A percentile compares a stretch with the other conserved stretches of the same genome.
phyloP scores from a whole-genome alignment of 208 protist species.

The Trypanosomatidae sp. region DNA sequence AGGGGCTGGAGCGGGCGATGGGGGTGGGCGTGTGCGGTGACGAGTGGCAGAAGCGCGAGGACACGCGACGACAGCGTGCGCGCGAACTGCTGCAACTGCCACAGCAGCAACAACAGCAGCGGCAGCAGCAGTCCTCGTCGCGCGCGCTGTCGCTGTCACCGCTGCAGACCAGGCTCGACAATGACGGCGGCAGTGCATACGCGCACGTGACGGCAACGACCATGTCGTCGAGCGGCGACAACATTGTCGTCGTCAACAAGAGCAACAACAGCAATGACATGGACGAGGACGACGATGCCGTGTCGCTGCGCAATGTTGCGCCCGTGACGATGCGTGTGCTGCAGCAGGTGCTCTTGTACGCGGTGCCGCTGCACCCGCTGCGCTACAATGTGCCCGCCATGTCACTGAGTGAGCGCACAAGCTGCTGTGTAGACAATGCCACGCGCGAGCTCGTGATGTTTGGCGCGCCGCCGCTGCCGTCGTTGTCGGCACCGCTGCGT shows the following conservation, averaged over 20 bases:
- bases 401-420: constrained; percentile 79
- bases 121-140: no score
- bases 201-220: not conserved
- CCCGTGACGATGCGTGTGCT: constrained; percentile 46
- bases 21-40: no score
- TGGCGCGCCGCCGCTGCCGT: constrained; percentile 14
- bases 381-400: constrained; percentile 82
- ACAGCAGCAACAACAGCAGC: no score
- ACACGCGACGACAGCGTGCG: no score
- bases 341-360: constrained; percentile 80
- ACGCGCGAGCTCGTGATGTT: constrained; percentile 74
- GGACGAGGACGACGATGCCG: no score
- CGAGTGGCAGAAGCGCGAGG: no score
- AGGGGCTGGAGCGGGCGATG: constrained; percentile 14
- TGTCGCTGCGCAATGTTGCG: constrained; percentile 15
- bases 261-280: no score
- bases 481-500: constrained; percentile 37
- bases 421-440: constrained; percentile 62
- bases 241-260: no score
- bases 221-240: constrained; percentile 11
- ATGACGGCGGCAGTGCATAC: not conserved
- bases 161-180: not conserved
- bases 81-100: no score
- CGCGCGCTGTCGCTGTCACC: no score
- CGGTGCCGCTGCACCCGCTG: constrained; percentile 61